Percentiles rank a stretch among this genome's conserved stretches.
Conservation (phyloP, 169 alveolate species). For the Fabrea salina region DNA sequence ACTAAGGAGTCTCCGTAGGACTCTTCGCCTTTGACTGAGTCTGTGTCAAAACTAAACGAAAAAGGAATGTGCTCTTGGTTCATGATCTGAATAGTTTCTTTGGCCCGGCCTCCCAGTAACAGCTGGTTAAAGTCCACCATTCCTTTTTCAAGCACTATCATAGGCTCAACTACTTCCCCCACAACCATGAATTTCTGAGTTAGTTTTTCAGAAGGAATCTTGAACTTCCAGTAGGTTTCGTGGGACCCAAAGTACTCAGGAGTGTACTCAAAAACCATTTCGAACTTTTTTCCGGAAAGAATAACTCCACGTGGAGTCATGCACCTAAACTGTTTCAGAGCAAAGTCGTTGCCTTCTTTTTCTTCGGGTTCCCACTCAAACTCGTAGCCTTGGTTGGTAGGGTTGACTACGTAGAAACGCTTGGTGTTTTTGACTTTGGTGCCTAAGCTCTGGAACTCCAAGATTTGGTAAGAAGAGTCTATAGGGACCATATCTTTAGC, state of each 20-base stretch:
- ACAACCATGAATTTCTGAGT: conserved; percentile 83
- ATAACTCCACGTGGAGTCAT: conserved; percentile 87
- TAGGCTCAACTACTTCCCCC: conserved; percentile 92
- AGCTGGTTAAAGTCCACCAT: conserved; percentile 89
- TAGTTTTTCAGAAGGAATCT: conserved; percentile 83
- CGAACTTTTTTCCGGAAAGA: conserved; percentile 88
- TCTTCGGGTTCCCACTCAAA: conserved; percentile 89
- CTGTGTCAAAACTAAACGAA: conserved; percentile 82
- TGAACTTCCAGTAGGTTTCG: conserved; percentile 89
- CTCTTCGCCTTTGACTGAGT: conserved; percentile 76
- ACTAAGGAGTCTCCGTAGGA: conserved; percentile 77
- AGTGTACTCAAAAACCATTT: conserved; percentile 89
- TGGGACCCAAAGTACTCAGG: conserved; percentile 87
- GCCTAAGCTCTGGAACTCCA: conserved; percentile 90
- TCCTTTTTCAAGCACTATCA: conserved; percentile 87
- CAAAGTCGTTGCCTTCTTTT: conserved; percentile 56
- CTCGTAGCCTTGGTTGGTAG: conserved; percentile 89
- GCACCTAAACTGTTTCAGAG: conserved; percentile 81
- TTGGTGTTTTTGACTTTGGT: conserved; percentile 86
- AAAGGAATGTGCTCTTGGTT: conserved; percentile 91
- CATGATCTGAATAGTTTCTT: conserved; percentile 82
- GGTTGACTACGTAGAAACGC: conserved; percentile 90
- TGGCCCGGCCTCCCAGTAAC: conserved; percentile 88
- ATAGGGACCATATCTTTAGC: conserved; percentile 69
- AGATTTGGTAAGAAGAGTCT: conserved; percentile 69